phyloP scores from a whole-genome alignment of 768 basidiomycete genomes.

The Lyophyllum shimeji region DNA sequence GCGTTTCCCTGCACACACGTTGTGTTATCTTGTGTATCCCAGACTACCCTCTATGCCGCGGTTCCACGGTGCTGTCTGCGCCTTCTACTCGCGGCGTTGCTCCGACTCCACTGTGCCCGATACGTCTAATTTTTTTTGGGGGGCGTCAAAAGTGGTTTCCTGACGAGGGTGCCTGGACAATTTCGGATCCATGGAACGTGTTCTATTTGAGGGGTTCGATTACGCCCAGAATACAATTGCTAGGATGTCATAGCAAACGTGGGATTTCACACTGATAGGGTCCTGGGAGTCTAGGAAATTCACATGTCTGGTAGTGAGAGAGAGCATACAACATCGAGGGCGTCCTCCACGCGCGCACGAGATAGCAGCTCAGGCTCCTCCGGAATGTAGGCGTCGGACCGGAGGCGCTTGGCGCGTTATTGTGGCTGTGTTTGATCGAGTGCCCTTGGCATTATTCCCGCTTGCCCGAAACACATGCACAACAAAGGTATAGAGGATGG shows the following conservation, averaged over 20 bases:
- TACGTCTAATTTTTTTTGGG: neutral
- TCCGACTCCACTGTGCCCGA: neutral
- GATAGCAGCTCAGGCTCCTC: neutral
- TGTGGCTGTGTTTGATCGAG: constrained; percentile 6
- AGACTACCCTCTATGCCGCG: neutral
- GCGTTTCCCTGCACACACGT: neutral
- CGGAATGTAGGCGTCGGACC: neutral
- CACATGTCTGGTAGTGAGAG: neutral
- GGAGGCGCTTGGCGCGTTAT: neutral
- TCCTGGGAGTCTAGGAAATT: neutral
- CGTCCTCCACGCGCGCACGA: neutral
- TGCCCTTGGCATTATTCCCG: neutral
- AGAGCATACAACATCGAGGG: neutral
- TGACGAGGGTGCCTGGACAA: neutral
- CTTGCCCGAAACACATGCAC: neutral
- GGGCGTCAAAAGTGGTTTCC: neutral
- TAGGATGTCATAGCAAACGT: neutral
- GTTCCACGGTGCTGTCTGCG: no score
- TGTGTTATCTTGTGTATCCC: neutral
- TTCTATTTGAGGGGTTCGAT: neutral
- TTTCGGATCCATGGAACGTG: neutral
- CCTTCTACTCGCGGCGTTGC: no score
- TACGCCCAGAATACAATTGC: neutral
- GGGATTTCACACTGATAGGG: no score
- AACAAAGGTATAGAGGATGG: neutral